Evolutionary conservation across 345 rosid genomes (phyloP).

Genomic region (Arabidopsis arenosa): DNA sequence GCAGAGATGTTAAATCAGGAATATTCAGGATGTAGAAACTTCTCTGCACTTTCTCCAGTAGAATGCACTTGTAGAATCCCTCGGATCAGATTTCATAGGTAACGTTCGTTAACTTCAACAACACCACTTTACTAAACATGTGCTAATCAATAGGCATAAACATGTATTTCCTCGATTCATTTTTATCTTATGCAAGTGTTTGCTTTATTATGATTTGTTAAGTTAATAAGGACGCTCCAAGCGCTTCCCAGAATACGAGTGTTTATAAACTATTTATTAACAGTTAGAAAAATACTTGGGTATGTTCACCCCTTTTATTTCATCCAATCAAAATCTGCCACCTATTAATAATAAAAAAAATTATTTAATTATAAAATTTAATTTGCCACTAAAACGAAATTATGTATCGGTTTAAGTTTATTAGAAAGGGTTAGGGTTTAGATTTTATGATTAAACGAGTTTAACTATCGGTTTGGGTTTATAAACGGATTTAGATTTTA

Average conservation of each 20-base stretch:
- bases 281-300: too few species aligned
- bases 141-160: background rate
- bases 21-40: background rate
- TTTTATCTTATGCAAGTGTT: background rate
- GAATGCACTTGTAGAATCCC: slow-evolving; percentile 69
- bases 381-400: too few species aligned
- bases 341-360: too few species aligned
- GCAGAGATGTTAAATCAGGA: slow-evolving; percentile 73
- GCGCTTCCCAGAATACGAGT: slow-evolving; percentile 54
- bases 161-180: background rate
- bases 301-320: too few species aligned
- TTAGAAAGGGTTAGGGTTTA: too few species aligned
- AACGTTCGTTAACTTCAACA: slow-evolving; percentile 15
- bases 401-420: too few species aligned
- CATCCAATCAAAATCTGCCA: too few species aligned
- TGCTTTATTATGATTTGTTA: background rate
- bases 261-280: too few species aligned
- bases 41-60: slow-evolving; percentile 79
- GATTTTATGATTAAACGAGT: too few species aligned
- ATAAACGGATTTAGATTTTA: too few species aligned
- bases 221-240: slow-evolving; percentile 65
- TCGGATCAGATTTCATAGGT: slow-evolving; percentile 64
- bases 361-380: too few species aligned
- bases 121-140: background rate
- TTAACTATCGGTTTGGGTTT: too few species aligned